Evolutionary conservation across 805 yeast genomes (phyloP), one percentile per base, ranked within the genome.

Genomic region (Kuraishia hungarica): DNA sequence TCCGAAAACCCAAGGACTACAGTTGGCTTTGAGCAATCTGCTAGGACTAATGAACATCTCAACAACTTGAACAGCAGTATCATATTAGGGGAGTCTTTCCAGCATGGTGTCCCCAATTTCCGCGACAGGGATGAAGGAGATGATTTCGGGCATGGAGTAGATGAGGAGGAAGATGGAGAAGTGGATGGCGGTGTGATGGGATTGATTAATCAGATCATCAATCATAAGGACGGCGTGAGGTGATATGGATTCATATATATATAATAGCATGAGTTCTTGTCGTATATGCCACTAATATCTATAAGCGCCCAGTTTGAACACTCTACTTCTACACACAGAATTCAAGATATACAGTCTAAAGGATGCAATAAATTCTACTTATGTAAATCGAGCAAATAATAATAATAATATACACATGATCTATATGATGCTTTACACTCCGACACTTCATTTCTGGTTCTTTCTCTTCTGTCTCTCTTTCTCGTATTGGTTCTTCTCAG

Each of bases 401-500:
- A 35, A 7, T 7, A 35, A 35, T 35, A 35, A 35, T 13, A 15
- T 35, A 35, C 8, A 35, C 43, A 8, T 35, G 8, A 10, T 13
- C 3, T 13, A 35, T 15, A 13, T 13, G 43, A 23, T 29, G 15
- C n/a, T 28, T 6, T 7, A 28, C 11, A 6, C 6, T 28, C 10
- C 11, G 35, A 19, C 29, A 48, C 35, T 21, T 22, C 22, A 54
- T 51, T 56, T 58, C 61, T 76, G 76, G 48, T 76, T 73, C 66
- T 80, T 81, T 63, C 91, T 80, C 58, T 75, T 73, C 67, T 79
- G 83, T 76, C 82, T 87, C 66, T 92, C 97, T 58, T 91, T 80
- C 67, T 91, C 97, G 70, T 93, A 93, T 62, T 84, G 85, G 68
- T 94, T 92, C 78, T 89, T 88, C 67, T 90, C 97, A 4, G 94